Evolutionary conservation across 345 rosid species (phyloP), one percentile per base, ranked within the genome.

Genomic region (Sisymbrium altissimum): DNA sequence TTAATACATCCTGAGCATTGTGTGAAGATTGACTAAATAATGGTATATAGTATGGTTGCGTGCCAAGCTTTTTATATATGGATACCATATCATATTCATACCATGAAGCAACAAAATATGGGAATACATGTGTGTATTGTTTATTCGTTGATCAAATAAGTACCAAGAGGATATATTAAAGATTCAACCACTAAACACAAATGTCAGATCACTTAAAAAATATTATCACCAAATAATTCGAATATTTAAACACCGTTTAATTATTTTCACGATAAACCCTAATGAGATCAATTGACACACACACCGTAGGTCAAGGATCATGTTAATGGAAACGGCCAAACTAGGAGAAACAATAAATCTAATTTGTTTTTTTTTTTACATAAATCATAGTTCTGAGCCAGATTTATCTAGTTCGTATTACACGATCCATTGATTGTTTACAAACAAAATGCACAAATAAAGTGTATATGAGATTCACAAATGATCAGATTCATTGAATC

Each of bases 301-400:
- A 66, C 60, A 23, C 59, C 72, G 30, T 56, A 12, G 72, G 59
- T 73, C 72, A 65, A 65, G 78, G 78, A 65, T 65, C 72, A 56
- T 73, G 65, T 67, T 55, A 55, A 44, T 5, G 21, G 57, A 73
- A 44, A 35, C 46, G 58, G 71, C 55, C 40, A 65, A 11, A 32
- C 14, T 53, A 36, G n/a, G 41, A 60, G 50, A 67, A 39, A 39
- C 11, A 12, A 11, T 9, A 9, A 12, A 14, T 46, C 0, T 23
- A 23, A 58, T 5, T 27, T 27, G 29, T 4, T 29, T 27, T 4
- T 17, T 7, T 55, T 57, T 57, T 17, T 33, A 19, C 8, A 60
- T 25, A 39, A 66, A 36, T 40, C 14, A 8, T 17, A 40, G 11
- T 1, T 8, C 6, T 19, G 56, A 70, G 58, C 27, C 46, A 21